phyloP scores from a whole-genome alignment of 768 basidiomycete genomes.

The Agrocybe praecox region DNA sequence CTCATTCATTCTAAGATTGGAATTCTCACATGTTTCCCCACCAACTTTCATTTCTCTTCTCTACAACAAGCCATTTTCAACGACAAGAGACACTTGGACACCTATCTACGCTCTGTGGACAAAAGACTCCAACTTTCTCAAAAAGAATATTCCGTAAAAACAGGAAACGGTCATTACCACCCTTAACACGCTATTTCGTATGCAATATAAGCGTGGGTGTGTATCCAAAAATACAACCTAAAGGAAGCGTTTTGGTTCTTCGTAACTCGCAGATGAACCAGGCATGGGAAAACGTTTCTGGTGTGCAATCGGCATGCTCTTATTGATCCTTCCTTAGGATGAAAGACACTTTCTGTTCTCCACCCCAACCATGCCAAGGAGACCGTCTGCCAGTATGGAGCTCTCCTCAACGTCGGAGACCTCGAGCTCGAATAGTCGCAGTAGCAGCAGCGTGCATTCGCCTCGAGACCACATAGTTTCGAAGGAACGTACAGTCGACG shows the following conservation, averaged over 20 bases:
- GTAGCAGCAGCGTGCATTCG: constrained; percentile 17
- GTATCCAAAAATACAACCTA: not conserved
- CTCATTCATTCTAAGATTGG: constrained; percentile 14
- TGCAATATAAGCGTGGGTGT: constrained; percentile 3
- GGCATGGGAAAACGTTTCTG: constrained; percentile 21
- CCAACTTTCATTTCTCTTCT: constrained; percentile 6
- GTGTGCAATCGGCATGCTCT: constrained; percentile 11
- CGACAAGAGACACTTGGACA: not conserved
- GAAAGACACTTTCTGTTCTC: constrained; percentile 4
- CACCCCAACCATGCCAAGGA: constrained; percentile 15
- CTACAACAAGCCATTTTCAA: not conserved
- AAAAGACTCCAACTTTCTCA: not conserved
- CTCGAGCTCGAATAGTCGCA: constrained; percentile 22
- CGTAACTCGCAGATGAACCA: not conserved
- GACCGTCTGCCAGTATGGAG: constrained; percentile 9
- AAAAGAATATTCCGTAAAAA: not conserved
- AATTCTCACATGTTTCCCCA: constrained; percentile 6
- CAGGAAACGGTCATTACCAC: not conserved
- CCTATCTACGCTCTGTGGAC: not conserved
- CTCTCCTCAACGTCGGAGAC: constrained; percentile 14
- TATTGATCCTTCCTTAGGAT: constrained; percentile 7
- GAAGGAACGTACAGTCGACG: constrained; percentile 8
- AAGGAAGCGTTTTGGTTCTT: not conserved
- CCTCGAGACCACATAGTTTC: not conserved
- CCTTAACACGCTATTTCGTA: constrained; percentile 1